Evolutionary conservation across 768 basidiomycete genomes (phyloP), one percentile per base, ranked within the genome.

Genomic region (Podaxis mareebaensis): DNA sequence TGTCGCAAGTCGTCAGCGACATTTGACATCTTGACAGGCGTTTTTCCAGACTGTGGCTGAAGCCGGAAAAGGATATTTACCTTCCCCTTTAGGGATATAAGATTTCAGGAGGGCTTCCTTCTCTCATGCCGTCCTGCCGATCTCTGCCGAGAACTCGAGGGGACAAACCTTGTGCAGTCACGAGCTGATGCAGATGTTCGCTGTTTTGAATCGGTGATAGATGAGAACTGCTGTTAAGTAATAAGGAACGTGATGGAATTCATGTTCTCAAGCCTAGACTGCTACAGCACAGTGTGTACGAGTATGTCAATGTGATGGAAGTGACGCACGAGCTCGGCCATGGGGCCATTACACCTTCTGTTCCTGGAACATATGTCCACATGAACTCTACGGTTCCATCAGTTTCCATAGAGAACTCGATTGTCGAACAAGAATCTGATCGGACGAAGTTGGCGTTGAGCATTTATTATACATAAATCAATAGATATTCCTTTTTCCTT

Each of bases 41-140:
- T n/a, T 58, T 33, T 59, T 49, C 5, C 36, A 38, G 20, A 17
- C 13, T 36, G 30, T 38, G 13, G n/a, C 12, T 39, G 6, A 28
- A 24, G 7, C 58, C 58, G 12, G 58, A 60, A 51, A 60, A 60
- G 58, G 58, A 33, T 60, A 60, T 52, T 52, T 17, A 60, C 58
- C 46, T 60, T 52, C 58, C 58, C 48, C 49, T 60, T 60, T 52
- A 60, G 58, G 58, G 44, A n/a, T 46, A 46, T 46, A 5, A 17
- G 33, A 33, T 2, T 8, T 10, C 7, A 10, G 10, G 8, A 46
- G 15, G 20, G 1, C 20, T 46, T 46, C 12, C 10, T 10, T 6
- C 20, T 46, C 17, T 20, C 17, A 46, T 46, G 44, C 20, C 44
- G 20, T 46, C 44, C 44, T 46, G 44, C 44, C 44, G 44, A 46